Evolutionary conservation across 1,284 basidiomycete genomes (phyloP).

Genomic region (Leccinum griseonigrum): DNA sequence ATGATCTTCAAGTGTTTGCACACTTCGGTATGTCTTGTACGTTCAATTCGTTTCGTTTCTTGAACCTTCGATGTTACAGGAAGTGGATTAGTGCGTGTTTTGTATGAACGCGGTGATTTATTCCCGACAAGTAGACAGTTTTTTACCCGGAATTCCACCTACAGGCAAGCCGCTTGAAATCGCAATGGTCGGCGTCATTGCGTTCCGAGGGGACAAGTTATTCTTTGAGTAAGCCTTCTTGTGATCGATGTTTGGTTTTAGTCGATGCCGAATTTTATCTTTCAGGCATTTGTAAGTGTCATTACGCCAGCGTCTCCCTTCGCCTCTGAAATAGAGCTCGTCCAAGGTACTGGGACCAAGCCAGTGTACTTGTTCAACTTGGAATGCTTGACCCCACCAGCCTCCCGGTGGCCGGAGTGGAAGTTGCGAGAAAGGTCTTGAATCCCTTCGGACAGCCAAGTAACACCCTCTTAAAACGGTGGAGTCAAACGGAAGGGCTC

Average conservation of each 20-base stretch:
- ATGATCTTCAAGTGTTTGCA: conserved; percentile 48
- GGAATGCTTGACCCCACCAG: conserved; percentile 35
- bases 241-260: not conserved
- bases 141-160: conserved; percentile 47
- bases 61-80: conserved; percentile 25
- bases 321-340: not conserved
- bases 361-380: conserved; percentile 43
- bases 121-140: conserved; percentile 13
- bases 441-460: conserved; percentile 43
- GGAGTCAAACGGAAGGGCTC: conserved; percentile 41
- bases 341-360: conserved; percentile 48
- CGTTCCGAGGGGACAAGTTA: conserved; percentile 50
- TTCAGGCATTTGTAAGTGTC: conserved; percentile 26
- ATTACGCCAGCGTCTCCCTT: not conserved
- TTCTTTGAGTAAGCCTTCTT: conserved; percentile 44
- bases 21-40: conserved; percentile 34
- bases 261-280: not conserved
- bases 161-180: conserved; percentile 45
- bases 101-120: not conserved
- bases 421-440: conserved; percentile 41
- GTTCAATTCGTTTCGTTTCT: conserved; percentile 5
- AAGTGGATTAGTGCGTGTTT: conserved; percentile 44
- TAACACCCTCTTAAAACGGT: conserved; percentile 38
- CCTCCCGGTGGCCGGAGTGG: conserved; percentile 40
- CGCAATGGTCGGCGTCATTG: conserved; percentile 50